These are phyloP conservation scores for Arthrinium puccinioides DNA, from an alignment of 2,329 filamentous ascomycete species.

Conservation along the genomic window DNA sequence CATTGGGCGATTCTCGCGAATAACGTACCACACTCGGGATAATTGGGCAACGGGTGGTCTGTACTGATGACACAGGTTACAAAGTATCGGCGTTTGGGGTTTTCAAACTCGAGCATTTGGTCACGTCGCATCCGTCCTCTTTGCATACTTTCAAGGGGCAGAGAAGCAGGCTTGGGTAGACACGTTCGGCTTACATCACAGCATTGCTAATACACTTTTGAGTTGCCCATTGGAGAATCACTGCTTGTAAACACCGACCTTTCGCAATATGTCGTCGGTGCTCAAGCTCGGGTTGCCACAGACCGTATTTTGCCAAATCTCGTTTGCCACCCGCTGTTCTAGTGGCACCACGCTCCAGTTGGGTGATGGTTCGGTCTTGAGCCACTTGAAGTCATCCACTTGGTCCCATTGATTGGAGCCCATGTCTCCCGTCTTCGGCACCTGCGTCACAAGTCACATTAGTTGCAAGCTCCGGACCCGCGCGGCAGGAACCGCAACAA, in stretches of 20 bases:
- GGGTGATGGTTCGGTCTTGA: constrained; percentile 77
- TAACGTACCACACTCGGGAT: too few species aligned
- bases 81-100: too few species aligned
- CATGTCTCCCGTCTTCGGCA: constrained; percentile 20
- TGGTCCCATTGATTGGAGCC: constrained; percentile 71
- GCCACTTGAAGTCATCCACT: constrained; percentile 97
- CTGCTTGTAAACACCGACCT: constrained; percentile 32
- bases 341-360: constrained; percentile 73
- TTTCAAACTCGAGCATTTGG: too few species aligned
- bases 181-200: too few species aligned
- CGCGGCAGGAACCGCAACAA: not conserved
- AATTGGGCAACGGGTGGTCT: too few species aligned
- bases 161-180: too few species aligned
- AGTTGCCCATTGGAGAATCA: not conserved
- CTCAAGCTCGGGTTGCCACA: constrained; percentile 55
- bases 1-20: too few species aligned
- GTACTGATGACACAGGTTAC: too few species aligned
- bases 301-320: constrained; percentile 63
- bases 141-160: too few species aligned
- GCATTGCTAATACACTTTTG: not conserved
- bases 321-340: constrained; percentile 48
- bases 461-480: too few species aligned
- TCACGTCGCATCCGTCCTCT: too few species aligned
- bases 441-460: constrained; percentile 14
- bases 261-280: constrained; percentile 57